phyloP scores from a whole-genome alignment of 2,329 filamentous ascomycete species.

The Botrytis squamosa region DNA sequence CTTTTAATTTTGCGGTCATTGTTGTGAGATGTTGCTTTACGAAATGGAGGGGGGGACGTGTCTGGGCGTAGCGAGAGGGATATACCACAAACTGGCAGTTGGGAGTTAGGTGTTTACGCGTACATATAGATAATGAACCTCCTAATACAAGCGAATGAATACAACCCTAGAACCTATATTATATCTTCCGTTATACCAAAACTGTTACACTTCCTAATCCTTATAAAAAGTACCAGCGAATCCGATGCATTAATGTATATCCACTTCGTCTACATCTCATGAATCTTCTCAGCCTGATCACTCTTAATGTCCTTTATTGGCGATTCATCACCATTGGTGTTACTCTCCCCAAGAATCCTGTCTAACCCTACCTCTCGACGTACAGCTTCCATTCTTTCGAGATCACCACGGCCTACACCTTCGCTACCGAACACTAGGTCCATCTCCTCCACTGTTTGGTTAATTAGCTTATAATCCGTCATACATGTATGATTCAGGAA shows the following conservation, averaged over 20 bases:
- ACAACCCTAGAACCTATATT: not conserved
- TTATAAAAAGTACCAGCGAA: not conserved
- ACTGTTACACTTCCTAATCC: not conserved
- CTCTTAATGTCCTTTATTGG: not conserved
- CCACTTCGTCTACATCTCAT: not conserved
- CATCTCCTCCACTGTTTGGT: constrained; percentile 50
- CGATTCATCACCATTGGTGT: not conserved
- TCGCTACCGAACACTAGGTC: constrained; percentile 67
- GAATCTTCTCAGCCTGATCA: constrained; percentile 1
- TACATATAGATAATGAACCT: not conserved
- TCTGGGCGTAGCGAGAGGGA: not conserved
- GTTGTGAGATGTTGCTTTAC: not conserved
- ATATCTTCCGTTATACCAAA: not conserved
- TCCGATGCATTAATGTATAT: not conserved
- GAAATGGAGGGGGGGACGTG: not conserved
- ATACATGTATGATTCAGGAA: not conserved
- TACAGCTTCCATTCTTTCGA: constrained; percentile 71
- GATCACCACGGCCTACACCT: constrained; percentile 64
- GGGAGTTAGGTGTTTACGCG: not conserved
- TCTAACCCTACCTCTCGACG: constrained; percentile 66
- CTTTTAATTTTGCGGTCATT: not conserved
- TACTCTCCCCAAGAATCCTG: constrained; percentile 22
- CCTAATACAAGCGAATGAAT: not conserved
- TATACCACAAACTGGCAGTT: constrained; percentile 12
- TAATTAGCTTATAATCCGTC: not conserved